phyloP scores from a whole-genome alignment of 2,329 filamentous ascomycete species.

The Hypomyces perniciosus region DNA sequence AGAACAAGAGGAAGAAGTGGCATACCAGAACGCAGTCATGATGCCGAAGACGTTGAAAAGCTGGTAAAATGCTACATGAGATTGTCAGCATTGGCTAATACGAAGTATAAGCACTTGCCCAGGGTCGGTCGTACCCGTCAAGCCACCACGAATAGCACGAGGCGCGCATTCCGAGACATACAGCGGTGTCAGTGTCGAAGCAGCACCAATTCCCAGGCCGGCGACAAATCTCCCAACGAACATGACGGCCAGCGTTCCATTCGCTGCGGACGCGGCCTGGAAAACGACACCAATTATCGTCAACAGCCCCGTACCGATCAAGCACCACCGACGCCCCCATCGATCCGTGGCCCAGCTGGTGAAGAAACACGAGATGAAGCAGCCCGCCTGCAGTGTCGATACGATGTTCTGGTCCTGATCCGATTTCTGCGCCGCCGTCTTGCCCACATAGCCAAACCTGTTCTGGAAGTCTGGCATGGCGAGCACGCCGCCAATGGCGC shows the following conservation, averaged over 20 bases:
- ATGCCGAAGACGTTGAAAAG: conserved; percentile 42
- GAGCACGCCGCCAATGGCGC: conserved; percentile 62
- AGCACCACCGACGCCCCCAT: conserved; percentile 48
- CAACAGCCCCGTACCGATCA: conserved; percentile 52
- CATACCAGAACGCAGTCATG: conserved; percentile 37
- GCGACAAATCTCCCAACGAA: conserved; percentile 57
- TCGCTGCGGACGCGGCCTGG: conserved; percentile 50
- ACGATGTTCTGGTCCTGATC: conserved; percentile 61
- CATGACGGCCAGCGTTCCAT: conserved; percentile 54
- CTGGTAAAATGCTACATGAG: conserved; percentile 38
- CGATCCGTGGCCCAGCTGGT: conserved; percentile 48
- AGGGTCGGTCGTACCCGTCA: conserved; percentile 33
- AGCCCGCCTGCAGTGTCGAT: conserved; percentile 64
- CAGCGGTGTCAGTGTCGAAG: conserved; percentile 39
- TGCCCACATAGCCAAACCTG: conserved; percentile 31
- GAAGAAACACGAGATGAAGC: conserved; percentile 57
- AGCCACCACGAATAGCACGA: conserved; percentile 43
- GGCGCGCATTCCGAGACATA: conserved; percentile 46
- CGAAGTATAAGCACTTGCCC: background rate
- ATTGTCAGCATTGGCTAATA: conserved; percentile 3
- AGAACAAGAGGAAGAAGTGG: conserved; percentile 18
- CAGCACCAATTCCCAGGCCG: conserved; percentile 45
- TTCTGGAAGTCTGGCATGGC: conserved; percentile 52
- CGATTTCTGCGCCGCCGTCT: conserved; percentile 29
- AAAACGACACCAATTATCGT: conserved; percentile 58